Evolutionary conservation across 768 basidiomycete species (phyloP), one percentile per base, ranked within the genome.

Genomic region (Suillus weaverae): DNA sequence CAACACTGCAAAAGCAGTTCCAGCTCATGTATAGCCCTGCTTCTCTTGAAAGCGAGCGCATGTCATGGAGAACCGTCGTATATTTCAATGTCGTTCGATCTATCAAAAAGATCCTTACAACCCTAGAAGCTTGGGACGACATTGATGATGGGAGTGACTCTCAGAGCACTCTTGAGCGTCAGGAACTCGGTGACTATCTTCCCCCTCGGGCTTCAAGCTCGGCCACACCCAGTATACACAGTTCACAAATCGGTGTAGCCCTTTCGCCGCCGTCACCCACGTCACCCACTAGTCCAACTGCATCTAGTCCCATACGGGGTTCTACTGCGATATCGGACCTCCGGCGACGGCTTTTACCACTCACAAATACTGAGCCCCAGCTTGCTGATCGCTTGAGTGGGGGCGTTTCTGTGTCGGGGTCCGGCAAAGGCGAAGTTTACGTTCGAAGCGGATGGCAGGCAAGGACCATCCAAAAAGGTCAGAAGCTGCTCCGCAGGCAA

Each of bases 381-480:
- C 84, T 94, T 51, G 90, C 85, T 7, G 86, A 90, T 66, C 85
- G 88, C 46, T 83, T 94, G 22, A 91, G 89, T 62, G 91, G 90
- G 33, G 91, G 91, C 16, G 77, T 92, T 62, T 80, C 85, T 30
- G 85, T 91, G 38, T 87, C 88, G 26, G 89, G 89, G 35, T 89
- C 89, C n/a, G 90, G 90, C 9, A 90, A 85, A 69, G 88, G 89
- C 65, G 85, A 85, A 61, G 85, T 94, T 39, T 91, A 84, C 71
- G 92, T 94, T 20, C 88, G 92, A 33, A 87, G 84, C 56, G 92
- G 92, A 14, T 94, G 92, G 92, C 92, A 94, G 72, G 82, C 88
- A 6, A 84, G 88, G 62, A 86, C 87, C 1, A 79, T 86, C 60
- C 83, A 88, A 68, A 84, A 84, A 55, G 80, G 85, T 11, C 71